phyloP scores from a whole-genome alignment of 2,329 filamentous ascomycete species.

The Plenodomus biglobosus region DNA sequence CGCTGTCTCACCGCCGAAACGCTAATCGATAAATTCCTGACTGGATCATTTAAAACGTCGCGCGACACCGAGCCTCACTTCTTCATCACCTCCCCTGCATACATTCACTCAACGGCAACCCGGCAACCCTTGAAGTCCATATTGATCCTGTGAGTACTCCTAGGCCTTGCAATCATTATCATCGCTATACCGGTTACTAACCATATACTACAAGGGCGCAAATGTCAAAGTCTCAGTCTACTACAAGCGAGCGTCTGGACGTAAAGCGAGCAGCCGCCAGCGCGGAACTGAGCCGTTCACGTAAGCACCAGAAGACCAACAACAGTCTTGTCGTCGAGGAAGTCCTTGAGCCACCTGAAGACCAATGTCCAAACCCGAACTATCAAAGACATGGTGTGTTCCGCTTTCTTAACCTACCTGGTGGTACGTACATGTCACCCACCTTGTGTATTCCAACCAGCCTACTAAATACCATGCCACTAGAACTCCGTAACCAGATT shows the following conservation, averaged over 20 bases:
- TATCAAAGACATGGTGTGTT: constrained; percentile 5
- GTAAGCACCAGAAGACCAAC: constrained; percentile 7
- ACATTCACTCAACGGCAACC: not conserved
- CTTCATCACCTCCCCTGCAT: constrained; percentile 10
- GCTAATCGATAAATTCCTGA: not conserved
- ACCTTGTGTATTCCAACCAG: not conserved
- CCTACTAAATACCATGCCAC: constrained; percentile 1
- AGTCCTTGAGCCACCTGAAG: not conserved
- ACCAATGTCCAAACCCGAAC: not conserved
- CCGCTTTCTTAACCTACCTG: constrained; percentile 27
- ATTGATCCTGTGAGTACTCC: constrained; percentile 5
- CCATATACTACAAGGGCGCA: constrained; percentile 4
- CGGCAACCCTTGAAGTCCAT: not conserved
- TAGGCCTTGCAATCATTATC: not conserved
- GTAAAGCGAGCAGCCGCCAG: constrained; percentile 5
- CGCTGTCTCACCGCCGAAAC: constrained; percentile 6
- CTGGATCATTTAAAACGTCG: not conserved
- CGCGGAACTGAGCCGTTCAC: not conserved
- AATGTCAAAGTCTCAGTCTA: constrained; percentile 3
- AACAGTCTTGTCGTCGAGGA: not conserved
- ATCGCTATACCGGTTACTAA: constrained; percentile 1
- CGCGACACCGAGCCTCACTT: constrained; percentile 9
- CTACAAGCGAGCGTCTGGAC: constrained; percentile 3
- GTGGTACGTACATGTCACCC: constrained; percentile 11
- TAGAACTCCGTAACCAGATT: constrained; percentile 31